Evolutionary conservation across 129 eudicot species (phyloP).

Genomic region (Lactuca saligna): DNA sequence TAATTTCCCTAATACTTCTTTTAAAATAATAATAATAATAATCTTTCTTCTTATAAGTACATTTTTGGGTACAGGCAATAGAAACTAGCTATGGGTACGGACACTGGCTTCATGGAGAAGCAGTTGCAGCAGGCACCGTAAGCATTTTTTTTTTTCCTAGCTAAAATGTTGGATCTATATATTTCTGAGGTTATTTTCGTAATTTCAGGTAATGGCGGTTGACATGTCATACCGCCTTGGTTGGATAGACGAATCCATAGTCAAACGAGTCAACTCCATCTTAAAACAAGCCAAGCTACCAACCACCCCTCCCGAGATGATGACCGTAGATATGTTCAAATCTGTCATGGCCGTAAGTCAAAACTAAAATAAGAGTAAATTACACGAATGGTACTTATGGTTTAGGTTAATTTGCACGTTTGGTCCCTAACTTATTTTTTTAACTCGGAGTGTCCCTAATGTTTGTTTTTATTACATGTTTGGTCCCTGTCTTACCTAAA

Average conservation of each 20-base stretch:
- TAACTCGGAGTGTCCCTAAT: no score
- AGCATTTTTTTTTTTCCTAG: neutral
- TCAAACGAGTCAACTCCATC: conserved; percentile 58
- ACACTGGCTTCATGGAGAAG: conserved; percentile 99
- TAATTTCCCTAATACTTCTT: neutral
- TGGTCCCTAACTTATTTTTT: no score
- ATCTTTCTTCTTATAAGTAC: conserved; percentile 11
- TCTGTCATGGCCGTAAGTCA: conserved; percentile 90
- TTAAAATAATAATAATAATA: neutral
- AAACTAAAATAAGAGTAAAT: neutral
- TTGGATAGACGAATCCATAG: conserved; percentile 85
- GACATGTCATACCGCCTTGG: conserved; percentile 97
- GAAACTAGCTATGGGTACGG: conserved; percentile 96
- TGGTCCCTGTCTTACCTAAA: no score
- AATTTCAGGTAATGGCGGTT: conserved; percentile 87
- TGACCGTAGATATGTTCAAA: conserved; percentile 94
- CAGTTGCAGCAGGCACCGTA: conserved; percentile 99
- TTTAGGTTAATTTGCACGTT: no score
- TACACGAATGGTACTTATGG: no score
- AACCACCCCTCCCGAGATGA: conserved; percentile 71
- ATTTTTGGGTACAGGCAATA: conserved; percentile 59
- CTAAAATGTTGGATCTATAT: conserved; percentile 6
- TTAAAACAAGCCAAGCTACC: conserved; percentile 80
- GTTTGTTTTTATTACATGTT: no score
- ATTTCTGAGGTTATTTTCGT: conserved; percentile 25